These are phyloP conservation scores for Teunomyces stri DNA, from an alignment of 805 yeast species.

Conservation along the genomic window DNA sequence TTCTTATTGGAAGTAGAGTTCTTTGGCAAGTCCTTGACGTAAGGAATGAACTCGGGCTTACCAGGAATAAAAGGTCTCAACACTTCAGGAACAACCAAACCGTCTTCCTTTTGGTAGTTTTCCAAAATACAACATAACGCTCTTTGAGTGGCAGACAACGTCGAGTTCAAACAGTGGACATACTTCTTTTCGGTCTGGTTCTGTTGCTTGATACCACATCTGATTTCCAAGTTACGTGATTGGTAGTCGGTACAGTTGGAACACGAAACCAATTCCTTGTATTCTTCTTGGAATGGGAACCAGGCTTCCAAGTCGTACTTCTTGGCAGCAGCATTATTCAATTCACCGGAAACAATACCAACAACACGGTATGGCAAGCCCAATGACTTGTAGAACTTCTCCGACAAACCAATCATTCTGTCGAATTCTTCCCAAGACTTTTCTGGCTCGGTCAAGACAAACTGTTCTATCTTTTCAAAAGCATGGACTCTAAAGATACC, in stretches of 20 bases:
- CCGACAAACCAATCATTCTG: slow-evolving; percentile 86
- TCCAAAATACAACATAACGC: slow-evolving; percentile 96
- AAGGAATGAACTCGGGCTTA: slow-evolving; percentile 96
- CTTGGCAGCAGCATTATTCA: slow-evolving; percentile 98
- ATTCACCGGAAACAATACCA: slow-evolving; percentile 97
- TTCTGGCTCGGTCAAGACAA: slow-evolving; percentile 93
- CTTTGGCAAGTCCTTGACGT: slow-evolving; percentile 86
- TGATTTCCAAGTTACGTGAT: slow-evolving; percentile 95
- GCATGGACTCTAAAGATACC: slow-evolving; percentile 99
- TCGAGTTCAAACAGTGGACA: slow-evolving; percentile 97
- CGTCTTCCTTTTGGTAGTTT: slow-evolving; percentile 97
- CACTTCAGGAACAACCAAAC: slow-evolving; percentile 90
- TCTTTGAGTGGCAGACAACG: slow-evolving; percentile 97
- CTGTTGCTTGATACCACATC: slow-evolving; percentile 96
- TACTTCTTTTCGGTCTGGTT: slow-evolving; percentile 95
- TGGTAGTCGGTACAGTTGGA: slow-evolving; percentile 99
- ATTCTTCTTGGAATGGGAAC: slow-evolving; percentile 99
- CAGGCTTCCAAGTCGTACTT: slow-evolving; percentile 98
- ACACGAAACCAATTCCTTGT: slow-evolving; percentile 96
- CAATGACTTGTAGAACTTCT: slow-evolving; percentile 88
- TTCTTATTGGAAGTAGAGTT: slow-evolving; percentile 80
- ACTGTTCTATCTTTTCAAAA: slow-evolving; percentile 97
- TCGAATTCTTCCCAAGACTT: slow-evolving; percentile 98
- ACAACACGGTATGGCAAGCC: slow-evolving; percentile 96
- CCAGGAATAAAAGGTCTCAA: slow-evolving; percentile 96